Percentiles rank a stretch among this genome's conserved stretches.
Conservation (phyloP, 1,139 yeast genomes). For the Magnusiomyces ingens region DNA sequence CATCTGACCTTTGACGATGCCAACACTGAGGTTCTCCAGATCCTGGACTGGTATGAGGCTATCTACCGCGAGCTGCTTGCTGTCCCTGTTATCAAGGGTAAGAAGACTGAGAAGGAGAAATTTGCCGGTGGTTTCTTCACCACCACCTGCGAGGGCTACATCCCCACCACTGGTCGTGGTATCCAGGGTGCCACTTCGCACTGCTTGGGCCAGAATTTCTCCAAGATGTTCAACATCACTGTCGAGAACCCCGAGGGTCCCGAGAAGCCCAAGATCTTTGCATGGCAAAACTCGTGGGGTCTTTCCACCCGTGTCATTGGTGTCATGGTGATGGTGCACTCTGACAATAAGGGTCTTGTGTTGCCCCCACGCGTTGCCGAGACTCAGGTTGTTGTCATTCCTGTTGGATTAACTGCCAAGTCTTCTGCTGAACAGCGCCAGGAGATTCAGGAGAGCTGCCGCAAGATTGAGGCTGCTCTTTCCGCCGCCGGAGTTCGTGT, state of each 20-base stretch:
- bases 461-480: constrained; percentile 55
- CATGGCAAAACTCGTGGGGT: constrained; percentile 99
- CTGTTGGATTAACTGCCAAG: constrained; percentile 91
- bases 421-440: constrained; percentile 69
- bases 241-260: constrained; percentile 82
- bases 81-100: constrained; percentile 94
- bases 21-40: constrained; percentile 72
- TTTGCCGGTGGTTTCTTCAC: constrained; percentile 98
- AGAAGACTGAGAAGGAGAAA: constrained; percentile 93
- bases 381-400: constrained; percentile 83
- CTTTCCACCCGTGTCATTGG: constrained; percentile 97
- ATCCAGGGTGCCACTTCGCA: constrained; percentile 99
- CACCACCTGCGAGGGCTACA: constrained; percentile 93
- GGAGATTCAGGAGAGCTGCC: constrained; percentile 63
- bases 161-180: constrained; percentile 98
- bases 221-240: constrained; percentile 92
- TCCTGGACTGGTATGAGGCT: constrained; percentile 77
- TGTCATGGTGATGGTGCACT: constrained; percentile 98
- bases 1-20: constrained; percentile 80
- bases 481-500: constrained; percentile 51
- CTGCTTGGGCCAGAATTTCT: constrained; percentile 95
- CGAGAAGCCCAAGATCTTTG: constrained; percentile 77
- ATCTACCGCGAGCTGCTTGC: constrained; percentile 89
- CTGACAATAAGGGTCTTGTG: constrained; percentile 97
- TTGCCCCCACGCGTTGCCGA: constrained; percentile 97